Conservation (phyloP, 495 filamentous ascomycete genomes). For the Podospora didyma region DNA sequence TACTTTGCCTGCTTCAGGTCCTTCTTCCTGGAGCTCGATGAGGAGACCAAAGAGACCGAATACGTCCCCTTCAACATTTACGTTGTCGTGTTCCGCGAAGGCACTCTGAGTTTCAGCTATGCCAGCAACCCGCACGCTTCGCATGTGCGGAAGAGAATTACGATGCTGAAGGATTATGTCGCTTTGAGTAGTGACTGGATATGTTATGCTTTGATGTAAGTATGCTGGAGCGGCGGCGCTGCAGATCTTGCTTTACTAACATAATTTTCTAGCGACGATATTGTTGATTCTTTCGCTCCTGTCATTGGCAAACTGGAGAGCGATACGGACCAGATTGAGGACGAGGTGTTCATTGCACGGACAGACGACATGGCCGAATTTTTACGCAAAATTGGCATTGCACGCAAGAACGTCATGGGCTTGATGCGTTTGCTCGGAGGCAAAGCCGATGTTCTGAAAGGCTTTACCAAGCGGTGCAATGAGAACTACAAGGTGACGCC, state of each 20-base stretch:
- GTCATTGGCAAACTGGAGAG: slow-evolving; percentile 79
- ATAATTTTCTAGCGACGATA: slow-evolving; percentile 67
- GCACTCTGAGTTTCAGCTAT: slow-evolving; percentile 91
- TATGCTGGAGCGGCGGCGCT: background rate
- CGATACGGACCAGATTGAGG: slow-evolving; percentile 90
- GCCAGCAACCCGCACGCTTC: slow-evolving; percentile 75
- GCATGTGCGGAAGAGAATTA: slow-evolving; percentile 87
- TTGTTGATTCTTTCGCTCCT: slow-evolving; percentile 92
- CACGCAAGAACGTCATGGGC: slow-evolving; percentile 91
- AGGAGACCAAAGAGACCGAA: slow-evolving; percentile 72
- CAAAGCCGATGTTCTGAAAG: slow-evolving; percentile 94
- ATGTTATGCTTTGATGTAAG: slow-evolving; percentile 96
- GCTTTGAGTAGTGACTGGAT: slow-evolving; percentile 95
- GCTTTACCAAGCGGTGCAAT: slow-evolving; percentile 97
- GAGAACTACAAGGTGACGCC: slow-evolving; percentile 93
- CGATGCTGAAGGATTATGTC: slow-evolving; percentile 88
- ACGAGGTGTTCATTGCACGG: slow-evolving; percentile 86
- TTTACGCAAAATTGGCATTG: slow-evolving; percentile 79
- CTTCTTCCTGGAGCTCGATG: slow-evolving; percentile 60
- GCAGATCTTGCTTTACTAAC: slow-evolving; percentile 16
- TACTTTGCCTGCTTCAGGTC: slow-evolving; percentile 97
- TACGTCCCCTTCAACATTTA: slow-evolving; percentile 94
- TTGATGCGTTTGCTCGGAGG: slow-evolving; percentile 89
- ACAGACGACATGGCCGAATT: slow-evolving; percentile 82
- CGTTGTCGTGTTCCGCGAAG: slow-evolving; percentile 94